phyloP scores from a whole-genome alignment of 768 basidiomycete species.

The Lactarius psammicola region DNA sequence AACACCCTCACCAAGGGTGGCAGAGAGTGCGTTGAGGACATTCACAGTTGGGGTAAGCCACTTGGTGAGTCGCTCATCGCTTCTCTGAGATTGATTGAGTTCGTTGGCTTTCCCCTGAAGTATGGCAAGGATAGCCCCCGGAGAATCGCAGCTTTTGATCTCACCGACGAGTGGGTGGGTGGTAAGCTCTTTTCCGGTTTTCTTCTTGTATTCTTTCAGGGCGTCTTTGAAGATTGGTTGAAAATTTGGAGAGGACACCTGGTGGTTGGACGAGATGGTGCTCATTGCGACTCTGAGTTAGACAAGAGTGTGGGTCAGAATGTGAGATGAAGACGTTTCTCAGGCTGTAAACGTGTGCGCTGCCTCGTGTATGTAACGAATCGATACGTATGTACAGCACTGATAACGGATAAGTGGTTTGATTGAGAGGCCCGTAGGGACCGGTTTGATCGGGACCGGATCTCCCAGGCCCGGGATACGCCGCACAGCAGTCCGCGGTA shows the following conservation, averaged over 20 bases:
- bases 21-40: not conserved
- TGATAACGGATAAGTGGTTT: no score
- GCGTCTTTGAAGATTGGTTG: not conserved
- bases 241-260: not conserved
- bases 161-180: not conserved
- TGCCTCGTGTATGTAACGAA: no score
- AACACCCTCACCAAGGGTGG: not conserved
- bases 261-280: not conserved
- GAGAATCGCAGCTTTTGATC: not conserved
- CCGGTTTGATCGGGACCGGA: no score
- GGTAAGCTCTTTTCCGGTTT: not conserved
- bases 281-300: not conserved
- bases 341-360: no score
- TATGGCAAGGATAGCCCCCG: not conserved
- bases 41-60: not conserved
- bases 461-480: no score
- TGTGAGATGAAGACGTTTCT: no score
- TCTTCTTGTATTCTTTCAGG: not conserved
- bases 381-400: no score
- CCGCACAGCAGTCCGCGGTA: no score
- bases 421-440: no score
- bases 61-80: not conserved
- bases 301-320: no score
- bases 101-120: not conserved
- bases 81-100: not conserved